These are phyloP conservation scores for Pythium aristosporum DNA, from an alignment of 352 stramenopile genomes.

Conservation along the genomic window DNA sequence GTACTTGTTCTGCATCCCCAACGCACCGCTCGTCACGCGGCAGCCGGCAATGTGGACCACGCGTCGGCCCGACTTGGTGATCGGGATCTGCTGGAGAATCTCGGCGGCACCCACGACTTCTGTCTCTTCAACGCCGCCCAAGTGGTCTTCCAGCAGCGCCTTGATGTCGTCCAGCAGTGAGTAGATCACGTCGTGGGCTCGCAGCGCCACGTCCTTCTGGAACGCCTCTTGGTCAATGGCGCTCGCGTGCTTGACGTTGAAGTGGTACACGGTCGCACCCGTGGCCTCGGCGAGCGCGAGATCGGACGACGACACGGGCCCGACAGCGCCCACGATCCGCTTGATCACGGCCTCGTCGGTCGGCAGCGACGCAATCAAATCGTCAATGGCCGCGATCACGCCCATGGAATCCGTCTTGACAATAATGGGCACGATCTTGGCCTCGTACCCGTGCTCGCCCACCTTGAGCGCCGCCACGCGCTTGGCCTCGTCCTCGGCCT, in stretches of 20 bases:
- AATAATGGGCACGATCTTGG: slow-evolving; percentile 95
- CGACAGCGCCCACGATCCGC: slow-evolving; percentile 81
- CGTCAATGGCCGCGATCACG: slow-evolving; percentile 92
- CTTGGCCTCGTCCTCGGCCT: slow-evolving; percentile 67
- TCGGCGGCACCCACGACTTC: slow-evolving; percentile 74
- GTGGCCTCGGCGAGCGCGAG: slow-evolving; percentile 81
- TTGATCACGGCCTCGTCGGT: slow-evolving; percentile 72
- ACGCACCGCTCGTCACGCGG: slow-evolving; percentile 92
- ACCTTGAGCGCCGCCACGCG: slow-evolving; percentile 66
- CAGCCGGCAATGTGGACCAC: slow-evolving; percentile 96
- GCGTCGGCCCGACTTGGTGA: slow-evolving; percentile 67
- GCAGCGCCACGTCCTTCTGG: slow-evolving; percentile 73
- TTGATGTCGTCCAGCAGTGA: slow-evolving; percentile 88
- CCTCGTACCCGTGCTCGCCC: slow-evolving; percentile 83
- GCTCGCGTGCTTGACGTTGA: slow-evolving; percentile 82
- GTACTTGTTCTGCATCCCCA: slow-evolving; percentile 88
- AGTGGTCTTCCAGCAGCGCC: slow-evolving; percentile 67
- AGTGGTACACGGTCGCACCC: slow-evolving; percentile 83
- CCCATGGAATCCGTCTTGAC: slow-evolving; percentile 98
- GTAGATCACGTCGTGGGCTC: slow-evolving; percentile 86
- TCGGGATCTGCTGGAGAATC: slow-evolving; percentile 83
- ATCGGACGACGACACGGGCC: slow-evolving; percentile 82
- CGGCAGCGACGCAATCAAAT: slow-evolving; percentile 76
- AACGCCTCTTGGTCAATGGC: slow-evolving; percentile 80
- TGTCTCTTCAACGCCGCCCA: slow-evolving; percentile 59